Base-by-base conservation (phyloP, 2,329 filamentous ascomycete species). In the Diaporthe eres region DNA sequence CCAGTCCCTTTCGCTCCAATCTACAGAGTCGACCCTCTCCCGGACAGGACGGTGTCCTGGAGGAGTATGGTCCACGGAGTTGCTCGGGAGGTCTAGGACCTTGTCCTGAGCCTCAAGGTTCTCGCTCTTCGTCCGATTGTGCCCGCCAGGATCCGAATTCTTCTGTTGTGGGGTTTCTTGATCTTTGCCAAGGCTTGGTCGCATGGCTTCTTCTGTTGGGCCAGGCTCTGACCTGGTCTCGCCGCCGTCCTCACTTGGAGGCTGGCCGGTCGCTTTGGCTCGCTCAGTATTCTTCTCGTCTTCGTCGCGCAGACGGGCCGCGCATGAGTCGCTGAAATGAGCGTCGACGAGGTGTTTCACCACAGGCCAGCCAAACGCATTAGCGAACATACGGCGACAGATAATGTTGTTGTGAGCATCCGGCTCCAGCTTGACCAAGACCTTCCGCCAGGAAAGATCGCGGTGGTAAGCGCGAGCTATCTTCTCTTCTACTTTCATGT, bases 381-480 rank as follows among this genome's bases (percentile, higher is more conserved):
- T 99, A 74, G 95, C 93, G 83, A 99, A 99, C 93, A 95, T 98
- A 74, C 97, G 93, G 22, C 97, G 93, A 34, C 99, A 97, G 76
- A 98, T 94, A 79, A 99, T 98, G 84, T 99, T 99, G 85, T 99
- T 99, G 86, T 99, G 97, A 0, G 97, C 97, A 84, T 99, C 97
- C 0, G 97, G 97, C 82, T 99, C 96, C 3, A 99, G 88, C 72
- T 97, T 94, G 19, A 99, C 97, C 5, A 99, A 90, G 1, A 99
- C 97, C 83, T 99, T 99, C 61, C 97, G 94, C 97, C 97, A 99
- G 1, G 95, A 94, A 28, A 99, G 86, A 78, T 95, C 95, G 17
- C 92, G 92, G 83, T 99, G 97, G 85, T 99, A 99, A 19, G 95
- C 97, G 63, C 97, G 91, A 2, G 97, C 97, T 79, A 99, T 99